These are phyloP conservation scores for Linaria vulgaris DNA, from an alignment of 257 asterid species.

Conservation along the genomic window DNA sequence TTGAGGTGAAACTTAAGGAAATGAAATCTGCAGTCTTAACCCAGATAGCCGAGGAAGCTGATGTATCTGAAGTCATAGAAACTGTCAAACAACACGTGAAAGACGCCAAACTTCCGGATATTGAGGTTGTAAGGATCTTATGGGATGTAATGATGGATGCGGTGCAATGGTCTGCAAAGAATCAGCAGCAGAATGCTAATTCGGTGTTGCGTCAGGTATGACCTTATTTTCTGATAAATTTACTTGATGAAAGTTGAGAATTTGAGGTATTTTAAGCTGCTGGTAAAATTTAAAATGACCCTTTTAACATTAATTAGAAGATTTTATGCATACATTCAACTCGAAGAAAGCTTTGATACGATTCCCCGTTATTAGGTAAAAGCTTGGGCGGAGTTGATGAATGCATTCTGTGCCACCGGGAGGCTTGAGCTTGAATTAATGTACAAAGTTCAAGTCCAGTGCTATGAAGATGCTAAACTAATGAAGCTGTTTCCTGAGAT, in stretches of 20 bases:
- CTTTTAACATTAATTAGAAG: too few relatives aligned
- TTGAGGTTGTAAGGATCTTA: slow-evolving; percentile 77
- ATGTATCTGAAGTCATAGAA: slow-evolving; percentile 82
- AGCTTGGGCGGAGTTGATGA: slow-evolving; percentile 84
- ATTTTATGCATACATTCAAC: too few relatives aligned
- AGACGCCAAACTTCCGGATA: slow-evolving; percentile 88
- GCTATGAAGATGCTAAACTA: slow-evolving; percentile 98
- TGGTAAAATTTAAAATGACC: too few relatives aligned
- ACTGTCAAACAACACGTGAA: slow-evolving; percentile 88
- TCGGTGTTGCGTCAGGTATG: slow-evolving; percentile 87
- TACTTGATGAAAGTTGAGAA: too few relatives aligned
- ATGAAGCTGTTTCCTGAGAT: slow-evolving; percentile 96
- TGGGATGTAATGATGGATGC: slow-evolving; percentile 99
- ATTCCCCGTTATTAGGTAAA: slow-evolving; percentile 52
- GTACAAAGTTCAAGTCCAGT: slow-evolving; percentile 91
- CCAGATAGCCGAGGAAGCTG: slow-evolving; percentile 84
- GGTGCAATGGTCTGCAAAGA: slow-evolving; percentile 96
- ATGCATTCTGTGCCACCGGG: slow-evolving; percentile 80
- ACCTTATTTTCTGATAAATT: neutral
- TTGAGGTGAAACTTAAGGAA: slow-evolving; percentile 84
- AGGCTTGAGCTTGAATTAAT: slow-evolving; percentile 92
- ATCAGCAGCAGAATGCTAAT: slow-evolving; percentile 96
- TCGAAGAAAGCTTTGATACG: too few relatives aligned
- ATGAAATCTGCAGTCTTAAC: slow-evolving; percentile 78
- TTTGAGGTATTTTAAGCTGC: too few relatives aligned